Evolutionary conservation across 2,329 filamentous ascomycete species (phyloP).

Genomic region (Trichothecium sympodiale): DNA sequence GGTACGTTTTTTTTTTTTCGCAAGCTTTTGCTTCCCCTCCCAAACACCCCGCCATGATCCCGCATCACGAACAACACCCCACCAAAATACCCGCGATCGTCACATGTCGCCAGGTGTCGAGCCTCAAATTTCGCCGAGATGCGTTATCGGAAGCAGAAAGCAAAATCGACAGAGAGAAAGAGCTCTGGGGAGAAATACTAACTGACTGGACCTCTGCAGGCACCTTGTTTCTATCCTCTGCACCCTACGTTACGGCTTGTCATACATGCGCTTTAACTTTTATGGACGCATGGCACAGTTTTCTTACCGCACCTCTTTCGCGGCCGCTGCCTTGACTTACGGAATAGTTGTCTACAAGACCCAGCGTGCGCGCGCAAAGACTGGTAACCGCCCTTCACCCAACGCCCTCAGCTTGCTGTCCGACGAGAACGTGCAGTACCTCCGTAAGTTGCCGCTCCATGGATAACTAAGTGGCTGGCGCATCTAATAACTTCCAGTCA

Average conservation of each 20-base stretch:
- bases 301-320: slow-evolving; percentile 81
- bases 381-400: slow-evolving; percentile 48
- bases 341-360: slow-evolving; percentile 99
- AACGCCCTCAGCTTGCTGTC: slow-evolving; percentile 56
- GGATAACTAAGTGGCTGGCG: background rate
- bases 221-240: slow-evolving; percentile 78
- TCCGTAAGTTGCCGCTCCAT: slow-evolving; percentile 52
- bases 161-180: no score
- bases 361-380: slow-evolving; percentile 73
- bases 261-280: slow-evolving; percentile 83
- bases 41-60: slow-evolving; percentile 1
- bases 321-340: slow-evolving; percentile 84
- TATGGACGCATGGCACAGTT: slow-evolving; percentile 66
- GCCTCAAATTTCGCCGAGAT: no score
- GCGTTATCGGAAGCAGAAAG: no score
- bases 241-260: slow-evolving; percentile 72
- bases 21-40: no score
- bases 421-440: slow-evolving; percentile 97
- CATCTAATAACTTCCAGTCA: slow-evolving; percentile 40
- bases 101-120: no score
- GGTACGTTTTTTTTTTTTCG: slow-evolving; percentile 46
- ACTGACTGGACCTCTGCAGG: slow-evolving; percentile 30
- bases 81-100: no score
- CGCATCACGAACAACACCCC: background rate
- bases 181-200: no score